Percentiles rank a stretch among this genome's conserved stretches.
Conservation (phyloP, 75 land plant species). For the Gnetum montanum region DNA sequence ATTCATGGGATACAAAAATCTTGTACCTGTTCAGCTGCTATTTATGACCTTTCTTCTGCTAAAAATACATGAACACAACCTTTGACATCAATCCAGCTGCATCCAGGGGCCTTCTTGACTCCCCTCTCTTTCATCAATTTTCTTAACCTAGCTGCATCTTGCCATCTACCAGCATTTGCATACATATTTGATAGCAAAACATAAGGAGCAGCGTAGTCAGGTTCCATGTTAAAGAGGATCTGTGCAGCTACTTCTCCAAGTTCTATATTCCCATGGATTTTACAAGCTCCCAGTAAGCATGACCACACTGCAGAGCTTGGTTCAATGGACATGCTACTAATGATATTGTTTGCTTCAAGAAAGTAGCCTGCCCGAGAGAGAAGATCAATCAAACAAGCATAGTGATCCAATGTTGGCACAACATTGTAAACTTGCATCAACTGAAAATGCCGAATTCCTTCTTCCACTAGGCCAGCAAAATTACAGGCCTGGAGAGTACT, state of each 20-base stretch:
- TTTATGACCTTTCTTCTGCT: not conserved
- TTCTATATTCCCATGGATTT: not conserved
- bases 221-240: not conserved
- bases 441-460: not conserved
- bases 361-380: not conserved
- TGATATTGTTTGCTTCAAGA: not conserved
- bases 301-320: not conserved
- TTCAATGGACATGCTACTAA: not conserved
- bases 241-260: not conserved
- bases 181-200: not conserved
- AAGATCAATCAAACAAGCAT: not conserved
- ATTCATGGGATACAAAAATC: too few species aligned
- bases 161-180: not conserved
- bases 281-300: not conserved
- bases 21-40: not conserved
- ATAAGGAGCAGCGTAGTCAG: not conserved
- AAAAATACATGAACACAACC: not conserved
- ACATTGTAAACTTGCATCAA: not conserved
- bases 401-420: not conserved
- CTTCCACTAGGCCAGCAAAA: not conserved
- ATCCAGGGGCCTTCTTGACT: not conserved
- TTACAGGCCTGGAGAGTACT: not conserved
- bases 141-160: not conserved
- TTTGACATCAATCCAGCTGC: not conserved
- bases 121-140: slow-evolving; percentile 1